Base-by-base conservation (phyloP, 208 protist species). In the Trypanosoma scelopori region DNA sequence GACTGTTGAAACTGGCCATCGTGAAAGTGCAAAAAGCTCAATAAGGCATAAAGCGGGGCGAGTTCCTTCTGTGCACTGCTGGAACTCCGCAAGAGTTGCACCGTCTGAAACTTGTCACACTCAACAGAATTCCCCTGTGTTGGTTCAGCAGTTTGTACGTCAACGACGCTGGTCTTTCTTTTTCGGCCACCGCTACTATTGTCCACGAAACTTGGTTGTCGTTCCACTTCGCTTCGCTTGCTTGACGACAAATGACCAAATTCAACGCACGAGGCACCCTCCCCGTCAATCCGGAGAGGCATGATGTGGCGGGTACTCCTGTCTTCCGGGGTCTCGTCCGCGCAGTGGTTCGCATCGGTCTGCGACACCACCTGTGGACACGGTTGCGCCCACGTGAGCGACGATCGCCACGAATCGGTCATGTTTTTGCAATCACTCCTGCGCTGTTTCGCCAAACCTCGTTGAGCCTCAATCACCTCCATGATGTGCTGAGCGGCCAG, bases 21-120 rank as follows among this genome's bases (percentile, higher is more conserved):
- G 32, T 65, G 30, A 51, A 73, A 66, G 23, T 51, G 55, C 13
- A 73, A n/a, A 27, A 59, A 65, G 37, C 59, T 67, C 32, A 64
- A 46, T 1, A 73, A 43, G 25, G 68, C 41, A 43, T 67, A 73
- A 5, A 73, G 35, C 1, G 50, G 18, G 30, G 58, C 58, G 16
- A 65, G 46, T 43, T 67, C 39, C 27, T 64, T 39, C 0, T 52
- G 0, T 53, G 42, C 28, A 45, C 18, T 67, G 35, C n/a, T 49
- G 11, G 0, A 27, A 30, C 23, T n/a, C 55, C 32, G 42, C 45
- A 59, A 5, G 11, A 63, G 1, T 28, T 30, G 47, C 2, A 41
- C 20, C n/a, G 39, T 32, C n/a, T 53, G 51, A 39, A 49, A 20
- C 32, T 49, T 41, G 3, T 49, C 20, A 46, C 22, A 22, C 16